Base-by-base conservation (phyloP, 768 basidiomycete species). In the Pisolithus tinctorius region DNA sequence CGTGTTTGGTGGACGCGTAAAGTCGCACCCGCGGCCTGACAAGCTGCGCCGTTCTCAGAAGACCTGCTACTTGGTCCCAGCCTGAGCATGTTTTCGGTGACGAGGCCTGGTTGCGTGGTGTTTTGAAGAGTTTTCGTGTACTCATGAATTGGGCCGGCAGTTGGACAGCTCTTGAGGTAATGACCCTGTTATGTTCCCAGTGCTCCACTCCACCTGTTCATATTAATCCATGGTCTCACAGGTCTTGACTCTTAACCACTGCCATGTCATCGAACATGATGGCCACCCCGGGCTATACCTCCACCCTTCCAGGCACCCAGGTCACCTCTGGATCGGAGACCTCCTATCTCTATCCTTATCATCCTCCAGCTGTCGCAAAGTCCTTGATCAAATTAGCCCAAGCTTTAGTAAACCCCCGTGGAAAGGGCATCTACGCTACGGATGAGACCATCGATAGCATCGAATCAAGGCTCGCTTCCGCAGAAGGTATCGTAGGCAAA, bases 351-450 rank as follows among this genome's bases (percentile, higher is more conserved):
- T 66, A 70, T 42, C 68, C 75, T 10, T 61, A 69, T 58, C 74
- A 76, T 52, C 70, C 71, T 16, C 63, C 68, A 10, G 63, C 66
- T 36, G 69, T 74, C 25, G 74, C 75, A 4, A 60, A 68, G 42
- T 69, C 73, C 52, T 62, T 80, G 50, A 74, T 78, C 42, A 60
- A 63, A 11, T 74, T 70, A 3, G 77, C 78, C 8, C 63, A 67
- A 20, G 70, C 72, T 6, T 60, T 79, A 25, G 77, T 80, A 3
- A 63, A 73, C 56, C 73, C 75, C 26, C 70, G 69, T 16, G 77
- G 76, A 30, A 77, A 72, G 61, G 78, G 77, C 4, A 74, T 79
- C 29, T 79, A 79, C 48, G 78, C 78, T 10, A 79, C 78, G 8
- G 78, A 80, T 54, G 77, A 80, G 55, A 67, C 74, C 16, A 71